These are phyloP conservation scores for Cornus kousa DNA, from an alignment of 148 eudicot genomes.

Conservation along the genomic window DNA sequence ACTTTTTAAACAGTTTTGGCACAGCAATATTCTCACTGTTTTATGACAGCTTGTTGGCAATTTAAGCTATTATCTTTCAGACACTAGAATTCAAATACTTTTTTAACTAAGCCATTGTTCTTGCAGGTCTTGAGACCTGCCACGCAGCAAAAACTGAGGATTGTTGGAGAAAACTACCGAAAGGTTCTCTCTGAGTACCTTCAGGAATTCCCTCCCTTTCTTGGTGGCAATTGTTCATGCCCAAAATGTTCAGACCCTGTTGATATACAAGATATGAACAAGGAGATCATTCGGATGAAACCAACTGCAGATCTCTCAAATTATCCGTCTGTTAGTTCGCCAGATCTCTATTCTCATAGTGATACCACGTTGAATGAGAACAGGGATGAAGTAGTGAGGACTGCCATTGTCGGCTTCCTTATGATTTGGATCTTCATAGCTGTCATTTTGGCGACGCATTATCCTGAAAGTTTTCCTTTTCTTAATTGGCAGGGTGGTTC, in stretches of 20 bases:
- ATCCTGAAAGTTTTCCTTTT: constrained; percentile 6
- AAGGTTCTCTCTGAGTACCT: constrained; percentile 40
- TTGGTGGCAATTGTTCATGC: constrained; percentile 61
- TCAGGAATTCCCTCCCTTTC: constrained; percentile 42
- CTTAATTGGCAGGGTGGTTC: background rate
- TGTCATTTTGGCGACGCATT: constrained; percentile 11
- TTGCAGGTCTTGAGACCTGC: constrained; percentile 61
- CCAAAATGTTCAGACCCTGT: constrained; percentile 31
- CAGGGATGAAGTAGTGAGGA: constrained; percentile 26
- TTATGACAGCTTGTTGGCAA: background rate
- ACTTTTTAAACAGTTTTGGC: background rate
- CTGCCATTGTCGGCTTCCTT: constrained; percentile 28
- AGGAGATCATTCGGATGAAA: constrained; percentile 14
- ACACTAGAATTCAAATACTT: background rate
- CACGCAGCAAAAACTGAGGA: constrained; percentile 47
- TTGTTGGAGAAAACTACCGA: constrained; percentile 43
- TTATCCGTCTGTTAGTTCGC: constrained; percentile 8
- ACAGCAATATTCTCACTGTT: background rate
- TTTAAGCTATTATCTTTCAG: background rate
- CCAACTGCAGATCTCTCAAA: constrained; percentile 3
- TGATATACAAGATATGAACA: background rate
- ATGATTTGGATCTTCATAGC: constrained; percentile 24
- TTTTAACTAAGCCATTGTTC: background rate
- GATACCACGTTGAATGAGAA: constrained; percentile 19
- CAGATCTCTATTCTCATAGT: constrained; percentile 1